Base-by-base conservation (phyloP, 75 land plant species). In the Isoetes taiwanensis region DNA sequence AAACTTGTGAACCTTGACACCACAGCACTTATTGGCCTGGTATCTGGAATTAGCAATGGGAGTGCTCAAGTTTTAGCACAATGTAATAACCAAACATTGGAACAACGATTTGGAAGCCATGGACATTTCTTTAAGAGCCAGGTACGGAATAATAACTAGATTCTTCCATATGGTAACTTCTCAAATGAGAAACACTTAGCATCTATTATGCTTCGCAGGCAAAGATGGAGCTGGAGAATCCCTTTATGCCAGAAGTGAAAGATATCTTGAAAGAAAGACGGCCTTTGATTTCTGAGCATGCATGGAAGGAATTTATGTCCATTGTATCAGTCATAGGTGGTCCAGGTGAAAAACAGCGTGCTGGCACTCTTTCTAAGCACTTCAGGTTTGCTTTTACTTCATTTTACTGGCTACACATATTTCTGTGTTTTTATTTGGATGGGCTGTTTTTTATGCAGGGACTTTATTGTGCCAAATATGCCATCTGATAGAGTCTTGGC, bases 21-120 rank as follows among this genome's bases (percentile, higher is more conserved):
- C 19, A 94, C 99, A 34, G 86, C 86, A 41, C 64, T 94, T 62
- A 68, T 94, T 42, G 99, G 90, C 12, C 52, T 94, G 54, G 84
- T 94, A 1, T 89, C 96, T 4, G 99, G 81, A 35, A 71, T 85
- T 17, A 94, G 90, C 67, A 94, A 94, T 72, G 90, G 90, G 30
- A 58, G 72, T 41, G 64, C 86, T 5, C 57, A 65, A 39, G 32
- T 60, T 23, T 52, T 94, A 20, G 64, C 76, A 34, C 35, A 52
- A 19, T 54, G 66, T 28, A 62, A 82, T 29, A 67, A 66, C 30
- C 61, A 54, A 46, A 77, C 75, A 32, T 26, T 80, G 66, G 70
- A 63, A 43, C 54, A 37, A 52, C 72, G 73, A 24, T 94, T 81
- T 58, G 80, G 80, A 74, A 62, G 64, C 30, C 84, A 82, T 52